Base-by-base conservation (phyloP, 2,329 filamentous ascomycete genomes). In the Diaporthe humulicola region DNA sequence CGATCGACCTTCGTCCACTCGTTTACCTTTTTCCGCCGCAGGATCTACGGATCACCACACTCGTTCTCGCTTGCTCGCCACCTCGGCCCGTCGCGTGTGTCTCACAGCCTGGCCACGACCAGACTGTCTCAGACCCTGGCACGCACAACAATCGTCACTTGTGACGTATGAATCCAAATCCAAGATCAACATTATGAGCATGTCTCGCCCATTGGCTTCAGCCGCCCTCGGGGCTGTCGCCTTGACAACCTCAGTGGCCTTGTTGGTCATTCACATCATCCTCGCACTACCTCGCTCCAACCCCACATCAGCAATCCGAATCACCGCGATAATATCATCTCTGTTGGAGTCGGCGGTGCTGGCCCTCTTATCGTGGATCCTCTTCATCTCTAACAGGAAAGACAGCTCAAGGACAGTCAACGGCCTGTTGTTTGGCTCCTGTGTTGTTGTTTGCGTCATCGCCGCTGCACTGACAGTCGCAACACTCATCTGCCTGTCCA, bases 391-490 rank as follows among this genome's bases (percentile, higher is more conserved):
- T 22, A 76, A 70, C 75, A 75, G 61, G 73, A 77, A 57, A 76
- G 48, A 40, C 48, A 28, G 19, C 48, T 54, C 75, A 25, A 80
- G 76, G 50, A 81, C 77, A 17, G 73, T 80, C 57, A 82, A 79
- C 60, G 80, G 80, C 30, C 58, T 85, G 28, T 83, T 83, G 82
- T 85, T 87, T 70, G 80, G 82, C 17, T 77, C 81, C 5, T 82
- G 82, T 54, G 77, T 89, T 14, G 73, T 87, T 15, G 77, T 84
- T 9, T 88, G 86, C 73, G 81, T 85, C 3, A 78, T 87, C 36
- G 87, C 88, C 12, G 84, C 87, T 28, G 84, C 83, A 4, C 79
- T 87, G 6, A 89, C 88, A 25, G 82, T 87, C 19, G 82, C 83
- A 4, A 83, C 85, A 61, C 80, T 90, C 70, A 83, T 86, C 33